Percentiles rank a stretch among this genome's conserved stretches.
Conservation (phyloP, 495 filamentous ascomycete genomes). For the Sporormia fimetaria region DNA sequence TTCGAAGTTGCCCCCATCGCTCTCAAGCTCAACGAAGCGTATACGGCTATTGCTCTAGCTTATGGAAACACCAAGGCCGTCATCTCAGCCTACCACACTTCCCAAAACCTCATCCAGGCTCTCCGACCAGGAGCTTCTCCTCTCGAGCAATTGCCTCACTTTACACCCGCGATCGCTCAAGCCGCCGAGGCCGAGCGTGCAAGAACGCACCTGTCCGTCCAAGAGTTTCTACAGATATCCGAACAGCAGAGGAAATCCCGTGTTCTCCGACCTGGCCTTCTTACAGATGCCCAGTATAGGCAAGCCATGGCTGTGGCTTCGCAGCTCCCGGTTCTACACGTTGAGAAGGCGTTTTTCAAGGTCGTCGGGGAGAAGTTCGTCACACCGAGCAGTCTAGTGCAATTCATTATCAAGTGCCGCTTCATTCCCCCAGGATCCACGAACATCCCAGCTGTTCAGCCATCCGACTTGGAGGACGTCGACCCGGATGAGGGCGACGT, state of each 20-base stretch:
- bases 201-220: conserved; percentile 64
- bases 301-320: conserved; percentile 62
- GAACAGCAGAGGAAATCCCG: conserved; percentile 61
- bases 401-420: conserved; percentile 89
- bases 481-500: conserved; percentile 90
- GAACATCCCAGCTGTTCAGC: conserved; percentile 59
- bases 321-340: conserved; percentile 67
- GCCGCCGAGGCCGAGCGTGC: conserved; percentile 61
- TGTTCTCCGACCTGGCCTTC: conserved; percentile 54
- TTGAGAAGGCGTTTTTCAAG: conserved; percentile 98
- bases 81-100: conserved; percentile 65
- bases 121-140: conserved; percentile 71
- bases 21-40: conserved; percentile 71
- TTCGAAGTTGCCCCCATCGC: conserved; percentile 78
- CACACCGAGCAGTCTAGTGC: conserved; percentile 84
- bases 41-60: conserved; percentile 73
- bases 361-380: conserved; percentile 87
- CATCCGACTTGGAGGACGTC: conserved; percentile 73
- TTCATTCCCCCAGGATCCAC: conserved; percentile 76
- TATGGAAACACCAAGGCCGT: conserved; percentile 75
- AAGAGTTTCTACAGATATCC: conserved; percentile 75
- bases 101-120: conserved; percentile 83
- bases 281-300: conserved; percentile 65
- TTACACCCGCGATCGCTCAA: conserved; percentile 63
- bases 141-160: conserved; percentile 82